Conservation (phyloP, 2,329 filamentous ascomycete species). For the Fonsecaea monophora region DNA sequence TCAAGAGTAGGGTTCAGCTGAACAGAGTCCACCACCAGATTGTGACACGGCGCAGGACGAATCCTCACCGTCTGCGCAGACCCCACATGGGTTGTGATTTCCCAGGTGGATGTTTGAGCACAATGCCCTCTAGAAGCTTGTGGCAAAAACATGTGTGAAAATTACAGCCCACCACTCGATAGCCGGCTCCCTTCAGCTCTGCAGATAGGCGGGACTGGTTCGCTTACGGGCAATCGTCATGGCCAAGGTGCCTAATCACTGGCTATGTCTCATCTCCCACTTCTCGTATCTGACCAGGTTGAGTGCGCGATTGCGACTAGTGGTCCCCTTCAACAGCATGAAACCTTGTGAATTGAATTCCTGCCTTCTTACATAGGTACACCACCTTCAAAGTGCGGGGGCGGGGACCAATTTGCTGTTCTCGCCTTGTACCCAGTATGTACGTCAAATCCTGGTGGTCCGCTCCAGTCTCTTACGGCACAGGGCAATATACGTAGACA, state of each 20-base stretch:
- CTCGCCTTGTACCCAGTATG: background rate
- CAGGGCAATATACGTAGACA: background rate
- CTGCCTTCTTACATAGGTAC: background rate
- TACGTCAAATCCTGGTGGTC: background rate
- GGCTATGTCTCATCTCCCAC: slow-evolving; percentile 21
- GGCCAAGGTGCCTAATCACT: background rate
- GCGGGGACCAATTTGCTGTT: background rate
- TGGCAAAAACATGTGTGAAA: slow-evolving; percentile 18
- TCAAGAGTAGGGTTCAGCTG: too few relatives aligned
- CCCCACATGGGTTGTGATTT: slow-evolving; percentile 19
- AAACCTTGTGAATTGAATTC: slow-evolving; percentile 1
- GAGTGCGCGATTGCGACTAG: background rate
- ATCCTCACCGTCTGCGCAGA: slow-evolving; percentile 21
- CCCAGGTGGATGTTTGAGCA: background rate
- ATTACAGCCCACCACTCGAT: background rate
- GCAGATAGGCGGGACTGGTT: background rate
- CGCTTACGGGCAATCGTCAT: slow-evolving; percentile 5
- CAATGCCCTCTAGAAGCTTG: background rate
- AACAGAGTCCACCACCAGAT: slow-evolving; percentile 6
- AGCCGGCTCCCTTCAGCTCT: background rate
- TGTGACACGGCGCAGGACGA: slow-evolving; percentile 7
- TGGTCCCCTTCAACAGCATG: background rate
- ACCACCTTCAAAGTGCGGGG: slow-evolving; percentile 13
- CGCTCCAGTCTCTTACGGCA: background rate
- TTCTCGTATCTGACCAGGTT: slow-evolving; percentile 3